Conservation (phyloP, 257 asterid species). For the Plantago major region DNA sequence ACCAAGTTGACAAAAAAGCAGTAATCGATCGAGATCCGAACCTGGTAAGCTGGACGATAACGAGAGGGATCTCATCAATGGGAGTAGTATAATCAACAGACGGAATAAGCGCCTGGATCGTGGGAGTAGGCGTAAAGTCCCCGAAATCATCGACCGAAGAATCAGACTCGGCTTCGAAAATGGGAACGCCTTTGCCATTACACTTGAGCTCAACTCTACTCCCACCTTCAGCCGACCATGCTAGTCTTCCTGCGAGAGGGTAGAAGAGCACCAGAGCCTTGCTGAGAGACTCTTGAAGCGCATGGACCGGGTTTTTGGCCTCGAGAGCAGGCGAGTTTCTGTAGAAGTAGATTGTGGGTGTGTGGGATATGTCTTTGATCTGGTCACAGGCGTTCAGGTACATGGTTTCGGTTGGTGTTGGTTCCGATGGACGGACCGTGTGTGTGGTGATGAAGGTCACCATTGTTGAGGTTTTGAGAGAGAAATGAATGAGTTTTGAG, state of each 20-base stretch:
- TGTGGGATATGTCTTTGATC: slow-evolving; percentile 42
- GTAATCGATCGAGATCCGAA: slow-evolving; percentile 13
- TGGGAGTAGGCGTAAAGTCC: slow-evolving; percentile 47
- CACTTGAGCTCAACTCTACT: slow-evolving; percentile 62
- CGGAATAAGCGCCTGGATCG: slow-evolving; percentile 36
- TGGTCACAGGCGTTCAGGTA: slow-evolving; percentile 46
- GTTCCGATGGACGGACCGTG: slow-evolving; percentile 48
- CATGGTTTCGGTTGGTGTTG: slow-evolving; percentile 43
- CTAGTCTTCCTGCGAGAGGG: slow-evolving; percentile 61
- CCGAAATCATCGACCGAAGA: slow-evolving; percentile 46
- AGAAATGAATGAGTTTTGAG: no score
- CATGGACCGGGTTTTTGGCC: slow-evolving; percentile 8
- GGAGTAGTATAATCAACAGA: slow-evolving; percentile 44
- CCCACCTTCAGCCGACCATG: slow-evolving; percentile 37
- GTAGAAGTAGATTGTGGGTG: slow-evolving; percentile 56
- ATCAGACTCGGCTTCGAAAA: slow-evolving; percentile 55
- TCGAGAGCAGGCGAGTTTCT: slow-evolving; percentile 20
- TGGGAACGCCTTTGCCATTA: slow-evolving; percentile 45
- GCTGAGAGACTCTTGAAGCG: slow-evolving; percentile 39
- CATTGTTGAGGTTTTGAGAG: slow-evolving; percentile 18
- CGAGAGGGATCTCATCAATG: slow-evolving; percentile 36
- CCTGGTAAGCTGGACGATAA: slow-evolving; percentile 34
- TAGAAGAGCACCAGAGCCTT: slow-evolving; percentile 43
- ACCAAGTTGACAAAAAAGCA: no score
- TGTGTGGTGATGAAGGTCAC: slow-evolving; percentile 35